Conservation (phyloP, 2,329 filamentous ascomycete genomes). For the Lasiodiplodia hormozganensis region DNA sequence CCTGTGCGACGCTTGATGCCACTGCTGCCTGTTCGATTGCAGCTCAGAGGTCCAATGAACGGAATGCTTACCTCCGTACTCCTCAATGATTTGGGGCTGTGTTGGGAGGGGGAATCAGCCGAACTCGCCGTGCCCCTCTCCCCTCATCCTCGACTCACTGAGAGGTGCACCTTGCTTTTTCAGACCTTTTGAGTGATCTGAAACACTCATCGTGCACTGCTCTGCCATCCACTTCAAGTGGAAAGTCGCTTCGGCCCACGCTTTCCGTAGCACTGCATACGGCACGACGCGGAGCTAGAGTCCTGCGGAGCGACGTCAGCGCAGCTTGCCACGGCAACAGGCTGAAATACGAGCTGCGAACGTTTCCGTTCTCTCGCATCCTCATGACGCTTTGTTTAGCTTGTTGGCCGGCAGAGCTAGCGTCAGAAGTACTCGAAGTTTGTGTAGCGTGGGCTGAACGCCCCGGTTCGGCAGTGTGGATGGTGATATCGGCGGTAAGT, state of each 20-base stretch:
- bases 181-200: neutral
- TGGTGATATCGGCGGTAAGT: neutral
- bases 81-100: neutral
- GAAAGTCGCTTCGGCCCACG: neutral
- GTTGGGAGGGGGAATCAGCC: neutral
- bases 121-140: neutral
- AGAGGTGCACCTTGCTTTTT: conserved; percentile 6
- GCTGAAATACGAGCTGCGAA: conserved; percentile 19
- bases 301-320: conserved; percentile 25
- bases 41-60: conserved; percentile 1
- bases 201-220: conserved; percentile 9
- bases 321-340: conserved; percentile 25
- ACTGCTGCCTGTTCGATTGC: conserved; percentile 17
- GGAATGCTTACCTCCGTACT: conserved; percentile 9
- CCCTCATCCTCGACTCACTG: neutral
- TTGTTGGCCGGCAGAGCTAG: neutral
- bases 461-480: neutral
- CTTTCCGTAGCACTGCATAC: conserved; percentile 16
- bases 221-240: neutral
- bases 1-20: neutral
- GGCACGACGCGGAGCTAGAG: conserved; percentile 19
- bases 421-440: neutral
- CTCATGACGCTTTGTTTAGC: conserved; percentile 1
- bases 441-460: conserved; percentile 14
- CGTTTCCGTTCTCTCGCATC: neutral